These are phyloP conservation scores for Coffea eugenioides DNA, from an alignment of 257 asterid genomes.

Conservation along the genomic window DNA sequence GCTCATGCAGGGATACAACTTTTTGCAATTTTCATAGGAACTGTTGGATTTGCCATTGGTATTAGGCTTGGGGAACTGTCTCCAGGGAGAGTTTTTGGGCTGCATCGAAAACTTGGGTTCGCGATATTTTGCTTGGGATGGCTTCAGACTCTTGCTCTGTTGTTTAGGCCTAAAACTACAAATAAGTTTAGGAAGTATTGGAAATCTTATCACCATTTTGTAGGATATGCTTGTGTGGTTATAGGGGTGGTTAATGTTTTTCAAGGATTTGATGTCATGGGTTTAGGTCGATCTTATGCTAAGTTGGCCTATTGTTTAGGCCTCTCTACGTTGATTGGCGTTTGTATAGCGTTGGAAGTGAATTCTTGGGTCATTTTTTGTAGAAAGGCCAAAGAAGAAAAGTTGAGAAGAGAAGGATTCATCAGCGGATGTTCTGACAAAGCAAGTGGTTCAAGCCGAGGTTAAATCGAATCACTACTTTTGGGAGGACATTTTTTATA, in stretches of 20 bases:
- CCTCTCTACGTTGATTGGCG: constrained; percentile 65
- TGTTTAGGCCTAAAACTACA: constrained; percentile 83
- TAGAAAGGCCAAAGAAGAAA: constrained; percentile 79
- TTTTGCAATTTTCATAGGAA: constrained; percentile 56
- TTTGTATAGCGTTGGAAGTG: constrained; percentile 77
- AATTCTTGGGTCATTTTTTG: constrained; percentile 92
- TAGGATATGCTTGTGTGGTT: constrained; percentile 82
- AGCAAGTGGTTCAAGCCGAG: constrained; percentile 49
- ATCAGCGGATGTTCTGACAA: constrained; percentile 57
- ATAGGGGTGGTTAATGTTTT: constrained; percentile 78
- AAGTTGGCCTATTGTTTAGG: constrained; percentile 66
- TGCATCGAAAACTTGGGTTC: constrained; percentile 76
- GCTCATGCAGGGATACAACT: constrained; percentile 79
- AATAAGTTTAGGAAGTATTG: constrained; percentile 74
- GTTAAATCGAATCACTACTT: background rate
- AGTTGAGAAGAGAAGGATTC: constrained; percentile 75
- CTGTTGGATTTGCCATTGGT: constrained; percentile 74
- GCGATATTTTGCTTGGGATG: constrained; percentile 73
- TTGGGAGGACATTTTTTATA: no score
- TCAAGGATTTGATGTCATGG: constrained; percentile 81
- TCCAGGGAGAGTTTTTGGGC: constrained; percentile 59
- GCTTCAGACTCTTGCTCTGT: constrained; percentile 77
- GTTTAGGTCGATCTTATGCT: constrained; percentile 47
- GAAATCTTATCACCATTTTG: constrained; percentile 95
- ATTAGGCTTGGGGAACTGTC: constrained; percentile 67